Evolutionary conservation across 1,139 yeast genomes (phyloP), one percentile per base, ranked within the genome.

Genomic region (Blastobotrys petasosporus): DNA sequence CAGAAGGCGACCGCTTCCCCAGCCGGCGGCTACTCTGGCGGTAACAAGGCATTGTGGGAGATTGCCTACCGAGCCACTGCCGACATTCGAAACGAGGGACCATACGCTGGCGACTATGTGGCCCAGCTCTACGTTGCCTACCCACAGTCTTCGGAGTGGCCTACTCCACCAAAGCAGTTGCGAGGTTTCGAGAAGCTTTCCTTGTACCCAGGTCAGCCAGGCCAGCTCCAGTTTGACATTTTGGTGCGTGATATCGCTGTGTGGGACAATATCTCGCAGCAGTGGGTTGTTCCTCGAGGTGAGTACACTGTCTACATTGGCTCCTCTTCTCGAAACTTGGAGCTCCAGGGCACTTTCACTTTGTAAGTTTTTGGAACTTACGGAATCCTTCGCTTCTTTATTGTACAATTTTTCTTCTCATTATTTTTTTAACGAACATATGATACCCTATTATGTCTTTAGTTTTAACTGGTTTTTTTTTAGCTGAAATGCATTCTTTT

Each of bases 281-380:
- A 77, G 48, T 80, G 86, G 85, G 66, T 77, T 25, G 72, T 80
- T 34, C 79, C 74, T 53, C 73, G 76, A 4, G 85, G 85, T 2
- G 68, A 72, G 12, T 80, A 79, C 62, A 73, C 69, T 47, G 63
- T 79, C 10, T 77, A 71, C 52, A 69, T 79, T 42, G 76, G 80
- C 0, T 69, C 76, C 12, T 73, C 80, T 29, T 76, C 82, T 55
- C 65, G 80, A 51, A 73, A 70, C 51, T 63, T 75, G 29, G 80
- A 75, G 52, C 67, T 76, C 35, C 64, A 70, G 48, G 75, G 76
- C 12, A 33, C 54, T 8, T 51, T 58, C 46, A 51, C 54, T 28
- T 32, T 44, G 28, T 42, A 37, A 33, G 25, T 20, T 20, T 20
- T 20, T 20, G 7, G 6, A 20, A 20, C 7, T 20, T 20, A n/a